Percentiles rank a stretch among this genome's conserved stretches.
These are phyloP conservation scores for Russula ochroleuca DNA, from an alignment of 768 basidiomycete genomes.

Conservation along the genomic window DNA sequence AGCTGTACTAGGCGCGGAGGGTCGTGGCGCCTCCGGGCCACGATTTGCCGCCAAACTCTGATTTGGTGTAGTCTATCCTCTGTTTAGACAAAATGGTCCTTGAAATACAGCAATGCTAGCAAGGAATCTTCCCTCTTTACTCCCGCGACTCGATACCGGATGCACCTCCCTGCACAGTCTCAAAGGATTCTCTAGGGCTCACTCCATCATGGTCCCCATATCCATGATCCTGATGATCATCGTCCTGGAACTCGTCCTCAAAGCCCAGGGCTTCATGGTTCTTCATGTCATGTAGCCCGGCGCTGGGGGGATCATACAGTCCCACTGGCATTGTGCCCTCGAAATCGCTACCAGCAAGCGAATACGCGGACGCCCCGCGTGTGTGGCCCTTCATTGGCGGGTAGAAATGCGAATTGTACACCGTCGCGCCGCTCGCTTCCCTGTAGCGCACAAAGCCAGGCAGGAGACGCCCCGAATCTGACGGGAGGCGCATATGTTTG, in stretches of 20 bases:
- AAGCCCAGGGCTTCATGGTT: background rate
- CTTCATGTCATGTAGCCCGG: background rate
- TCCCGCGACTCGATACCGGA: background rate
- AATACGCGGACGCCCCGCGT: constrained; percentile 1
- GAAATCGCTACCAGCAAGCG: background rate
- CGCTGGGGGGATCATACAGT: background rate
- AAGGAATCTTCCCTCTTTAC: background rate
- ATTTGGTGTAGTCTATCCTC: background rate
- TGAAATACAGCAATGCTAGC: background rate
- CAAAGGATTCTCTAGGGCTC: background rate
- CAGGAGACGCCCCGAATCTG: background rate
- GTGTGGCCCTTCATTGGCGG: background rate
- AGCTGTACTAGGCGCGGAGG: background rate
- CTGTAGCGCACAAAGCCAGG: constrained; percentile 26
- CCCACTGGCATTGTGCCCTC: background rate
- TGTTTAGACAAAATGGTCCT: background rate
- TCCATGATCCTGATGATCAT: background rate
- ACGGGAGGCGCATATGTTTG: background rate
- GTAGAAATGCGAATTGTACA: constrained; percentile 21
- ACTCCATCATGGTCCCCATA: background rate
- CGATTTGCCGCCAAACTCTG: background rate
- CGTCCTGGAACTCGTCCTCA: background rate
- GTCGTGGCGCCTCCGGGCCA: constrained; percentile 6
- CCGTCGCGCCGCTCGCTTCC: constrained; percentile 11
- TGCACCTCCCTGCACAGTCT: background rate